Conservation (phyloP, 2,329 filamentous ascomycete genomes). For the Penicillium griseofulvum region DNA sequence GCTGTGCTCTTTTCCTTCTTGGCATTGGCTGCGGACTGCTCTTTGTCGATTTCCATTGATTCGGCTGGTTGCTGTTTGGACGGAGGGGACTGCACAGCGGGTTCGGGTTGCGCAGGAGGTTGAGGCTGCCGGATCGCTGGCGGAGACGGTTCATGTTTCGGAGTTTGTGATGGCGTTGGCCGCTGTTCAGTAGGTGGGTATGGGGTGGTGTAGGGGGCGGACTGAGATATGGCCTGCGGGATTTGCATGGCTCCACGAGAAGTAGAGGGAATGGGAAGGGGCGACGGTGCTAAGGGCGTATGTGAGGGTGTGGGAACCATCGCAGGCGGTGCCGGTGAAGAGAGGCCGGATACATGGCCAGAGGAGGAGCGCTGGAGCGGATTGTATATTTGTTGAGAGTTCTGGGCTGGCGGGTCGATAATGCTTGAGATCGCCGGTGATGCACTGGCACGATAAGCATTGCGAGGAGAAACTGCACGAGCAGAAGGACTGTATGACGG, state of each 20-base stretch:
- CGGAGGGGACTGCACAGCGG: conserved; percentile 17
- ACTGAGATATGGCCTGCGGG: conserved; percentile 15
- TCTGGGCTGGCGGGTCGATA: conserved; percentile 63
- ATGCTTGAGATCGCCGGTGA: conserved; percentile 91
- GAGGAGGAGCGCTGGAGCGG: conserved; percentile 29
- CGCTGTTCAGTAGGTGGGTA: conserved; percentile 27
- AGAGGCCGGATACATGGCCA: conserved; percentile 24
- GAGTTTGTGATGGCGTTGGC: conserved; percentile 23
- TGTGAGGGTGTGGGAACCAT: conserved; percentile 26
- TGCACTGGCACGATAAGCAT: conserved; percentile 68
- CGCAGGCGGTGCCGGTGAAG: conserved; percentile 27
- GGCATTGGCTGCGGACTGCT: conserved; percentile 29
- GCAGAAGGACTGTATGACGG: conserved; percentile 46
- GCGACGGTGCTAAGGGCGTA: conserved; percentile 23
- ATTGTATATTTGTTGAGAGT: conserved; percentile 29
- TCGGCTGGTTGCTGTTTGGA: conserved; percentile 14
- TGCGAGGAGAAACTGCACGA: conserved; percentile 51
- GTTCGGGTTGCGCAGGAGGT: conserved; percentile 12
- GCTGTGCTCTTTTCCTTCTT: conserved; percentile 44
- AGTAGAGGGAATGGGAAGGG: conserved; percentile 23
- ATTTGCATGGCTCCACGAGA: conserved; percentile 20
- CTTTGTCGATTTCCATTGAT: conserved; percentile 38
- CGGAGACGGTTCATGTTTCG: conserved; percentile 20
- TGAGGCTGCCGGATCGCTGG: conserved; percentile 20
- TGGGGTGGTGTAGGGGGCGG: conserved; percentile 16